Conservation (phyloP, 1,139 yeast species). For the Yamadazyma jaroonii region DNA sequence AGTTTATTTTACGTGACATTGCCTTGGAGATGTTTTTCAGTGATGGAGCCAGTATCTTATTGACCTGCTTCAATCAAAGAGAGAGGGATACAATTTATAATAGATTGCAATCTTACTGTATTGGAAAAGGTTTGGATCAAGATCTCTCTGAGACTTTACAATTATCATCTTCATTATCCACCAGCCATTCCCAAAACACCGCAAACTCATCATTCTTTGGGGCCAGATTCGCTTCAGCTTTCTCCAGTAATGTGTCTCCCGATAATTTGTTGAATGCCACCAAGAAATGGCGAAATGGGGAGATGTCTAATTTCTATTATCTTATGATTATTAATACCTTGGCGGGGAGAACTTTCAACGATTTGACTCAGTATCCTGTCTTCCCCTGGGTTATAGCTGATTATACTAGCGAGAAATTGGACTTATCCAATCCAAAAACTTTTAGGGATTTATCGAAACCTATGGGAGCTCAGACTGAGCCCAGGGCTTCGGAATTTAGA, state of each 20-base stretch:
- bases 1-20: slow-evolving; percentile 71
- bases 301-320: slow-evolving; percentile 77
- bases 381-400: slow-evolving; percentile 91
- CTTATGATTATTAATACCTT: slow-evolving; percentile 74
- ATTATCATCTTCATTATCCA: slow-evolving; percentile 33
- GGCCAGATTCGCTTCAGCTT: slow-evolving; percentile 36
- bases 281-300: slow-evolving; percentile 69
- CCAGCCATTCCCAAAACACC: slow-evolving; percentile 7
- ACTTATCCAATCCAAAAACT: slow-evolving; percentile 54
- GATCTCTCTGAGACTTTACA: slow-evolving; percentile 53
- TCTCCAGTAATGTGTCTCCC: slow-evolving; percentile 20
- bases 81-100: slow-evolving; percentile 57
- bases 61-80: slow-evolving; percentile 51
- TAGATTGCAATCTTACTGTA: slow-evolving; percentile 44
- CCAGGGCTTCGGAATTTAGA: slow-evolving; percentile 57
- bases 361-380: slow-evolving; percentile 83
- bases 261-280: slow-evolving; percentile 51
- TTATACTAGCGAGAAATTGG: slow-evolving; percentile 63
- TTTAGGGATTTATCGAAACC: slow-evolving; percentile 80
- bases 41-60: slow-evolving; percentile 65
- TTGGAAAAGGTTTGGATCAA: slow-evolving; percentile 46
- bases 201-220: slow-evolving; percentile 22
- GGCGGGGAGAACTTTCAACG: slow-evolving; percentile 86
- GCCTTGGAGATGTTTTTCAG: slow-evolving; percentile 75
- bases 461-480: slow-evolving; percentile 78